Conservation (phyloP, 2,329 filamentous ascomycete genomes). For the Aschersonia sp. region DNA sequence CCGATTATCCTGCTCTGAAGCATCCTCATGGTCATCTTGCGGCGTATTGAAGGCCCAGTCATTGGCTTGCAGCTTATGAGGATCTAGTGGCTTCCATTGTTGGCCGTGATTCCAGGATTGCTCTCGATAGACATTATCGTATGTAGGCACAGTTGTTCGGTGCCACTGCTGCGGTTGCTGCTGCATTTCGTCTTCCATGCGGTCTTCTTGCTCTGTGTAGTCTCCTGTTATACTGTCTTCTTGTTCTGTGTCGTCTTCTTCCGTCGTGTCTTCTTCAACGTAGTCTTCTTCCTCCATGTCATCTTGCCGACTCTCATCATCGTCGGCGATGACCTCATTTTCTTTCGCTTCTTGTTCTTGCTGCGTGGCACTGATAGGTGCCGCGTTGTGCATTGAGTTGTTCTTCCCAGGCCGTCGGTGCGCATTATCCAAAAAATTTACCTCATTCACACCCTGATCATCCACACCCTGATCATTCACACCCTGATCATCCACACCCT, state of each 20-base stretch:
- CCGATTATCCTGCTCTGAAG: neutral
- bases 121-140: neutral
- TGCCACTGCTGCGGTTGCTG: neutral
- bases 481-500: neutral
- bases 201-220: neutral
- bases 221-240: neutral
- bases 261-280: neutral
- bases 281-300: neutral
- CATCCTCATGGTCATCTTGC: neutral
- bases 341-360: neutral
- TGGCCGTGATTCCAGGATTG: neutral
- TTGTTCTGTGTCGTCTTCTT: neutral
- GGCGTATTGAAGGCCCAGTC: neutral
- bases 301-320: neutral
- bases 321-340: neutral
- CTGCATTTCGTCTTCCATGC: neutral
- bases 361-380: neutral
- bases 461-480: neutral
- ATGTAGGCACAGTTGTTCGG: neutral
- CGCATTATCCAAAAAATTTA: neutral
- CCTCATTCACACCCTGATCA: neutral
- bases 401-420: neutral
- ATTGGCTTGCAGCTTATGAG: neutral
- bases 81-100: neutral
- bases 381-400: neutral